Percentiles rank a stretch among this genome's conserved stretches.
Evolutionary conservation across 2,329 filamentous ascomycete genomes (phyloP).

Genomic region (Cryphonectria nitschkei): DNA sequence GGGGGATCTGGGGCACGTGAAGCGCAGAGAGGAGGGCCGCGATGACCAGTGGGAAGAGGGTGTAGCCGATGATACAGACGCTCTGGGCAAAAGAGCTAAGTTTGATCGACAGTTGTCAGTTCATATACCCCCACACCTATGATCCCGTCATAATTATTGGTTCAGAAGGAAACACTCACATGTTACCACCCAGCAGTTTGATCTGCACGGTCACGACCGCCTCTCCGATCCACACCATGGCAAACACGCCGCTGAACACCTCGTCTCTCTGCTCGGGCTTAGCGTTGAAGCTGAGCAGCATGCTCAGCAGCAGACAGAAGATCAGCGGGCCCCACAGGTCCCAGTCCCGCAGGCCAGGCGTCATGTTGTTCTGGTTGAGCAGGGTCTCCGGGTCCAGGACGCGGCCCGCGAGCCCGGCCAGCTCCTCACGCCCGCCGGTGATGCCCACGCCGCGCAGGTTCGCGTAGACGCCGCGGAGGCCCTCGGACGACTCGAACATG

Average conservation of each 20-base stretch:
- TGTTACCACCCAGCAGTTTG: slow-evolving; percentile 92
- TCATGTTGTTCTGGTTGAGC: slow-evolving; percentile 72
- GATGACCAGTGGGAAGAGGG: slow-evolving; percentile 93
- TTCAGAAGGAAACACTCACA: slow-evolving; percentile 63
- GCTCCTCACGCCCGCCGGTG: slow-evolving; percentile 63
- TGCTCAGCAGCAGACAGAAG: slow-evolving; percentile 86
- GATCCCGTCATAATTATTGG: slow-evolving; percentile 29
- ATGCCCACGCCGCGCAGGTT: slow-evolving; percentile 63
- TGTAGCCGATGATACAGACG: slow-evolving; percentile 97
- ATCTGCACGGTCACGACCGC: slow-evolving; percentile 98
- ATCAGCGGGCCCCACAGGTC: slow-evolving; percentile 97
- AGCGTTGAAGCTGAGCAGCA: slow-evolving; percentile 84
- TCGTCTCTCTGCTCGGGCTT: slow-evolving; percentile 79
- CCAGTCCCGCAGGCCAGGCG: slow-evolving; percentile 90
- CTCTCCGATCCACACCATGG: slow-evolving; percentile 95
- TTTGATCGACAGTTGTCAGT: not conserved
- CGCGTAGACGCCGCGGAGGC: slow-evolving; percentile 64
- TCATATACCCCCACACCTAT: slow-evolving; percentile 15
- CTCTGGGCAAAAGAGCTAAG: slow-evolving; percentile 93
- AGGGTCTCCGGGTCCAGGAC: slow-evolving; percentile 67
- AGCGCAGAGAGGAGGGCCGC: slow-evolving; percentile 88
- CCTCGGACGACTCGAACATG: slow-evolving; percentile 61
- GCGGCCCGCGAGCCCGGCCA: slow-evolving; percentile 62
- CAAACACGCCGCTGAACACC: slow-evolving; percentile 96
- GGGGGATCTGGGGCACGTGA: slow-evolving; percentile 74